Base-by-base conservation (phyloP, 441 rosid genomes). In the Eutrema salsugineum region DNA sequence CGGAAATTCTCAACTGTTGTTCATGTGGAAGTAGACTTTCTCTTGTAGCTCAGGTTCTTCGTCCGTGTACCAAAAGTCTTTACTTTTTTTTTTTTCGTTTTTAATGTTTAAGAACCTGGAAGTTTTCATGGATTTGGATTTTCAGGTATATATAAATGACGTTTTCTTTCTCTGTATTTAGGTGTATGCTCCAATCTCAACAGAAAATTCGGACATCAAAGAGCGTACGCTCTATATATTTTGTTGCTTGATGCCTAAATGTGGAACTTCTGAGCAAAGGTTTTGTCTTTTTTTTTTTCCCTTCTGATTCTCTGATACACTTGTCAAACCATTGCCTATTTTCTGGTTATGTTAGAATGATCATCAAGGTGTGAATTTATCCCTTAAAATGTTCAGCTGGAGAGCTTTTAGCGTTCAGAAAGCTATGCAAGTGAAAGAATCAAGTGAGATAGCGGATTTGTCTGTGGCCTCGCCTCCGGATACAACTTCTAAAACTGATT, bases 151-250 rank as follows among this genome's bases (percentile, higher is more conserved):
- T 28, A 28, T 28, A 54, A 17, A n/a, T 4, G 59, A 17, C 5
- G 17, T 40, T 63, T 39, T 28, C 9, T 3, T 24, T 47, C 16
- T 68, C 35, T 61, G 49, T 30, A 51, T 22, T 53, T 30, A 88
- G 96, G 93, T 90, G 66, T 88, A 84, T 80, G 90, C 93, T 58
- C 97, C 97, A 24, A 56, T 94, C 77, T 83, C 88, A 19, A 79
- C 32, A 65, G 81, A 73, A 61, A 50, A 38, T 62, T 71, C 68
- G 58, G 82, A 56, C 39, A 75, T 78, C 20, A 87, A 88, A 56
- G 97, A 91, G 59, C 97, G 97, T 66, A 79, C 84, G 36, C 68
- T 94, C 68, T 81, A 87, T 70, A 81, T 94, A 58, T 84, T 88
- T 8, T 88, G 93, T 58, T 94, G 97, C 82, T 58, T 83, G 55